Base-by-base conservation (phyloP, 2,329 filamentous ascomycete species). In the Monosporascus sp. region DNA sequence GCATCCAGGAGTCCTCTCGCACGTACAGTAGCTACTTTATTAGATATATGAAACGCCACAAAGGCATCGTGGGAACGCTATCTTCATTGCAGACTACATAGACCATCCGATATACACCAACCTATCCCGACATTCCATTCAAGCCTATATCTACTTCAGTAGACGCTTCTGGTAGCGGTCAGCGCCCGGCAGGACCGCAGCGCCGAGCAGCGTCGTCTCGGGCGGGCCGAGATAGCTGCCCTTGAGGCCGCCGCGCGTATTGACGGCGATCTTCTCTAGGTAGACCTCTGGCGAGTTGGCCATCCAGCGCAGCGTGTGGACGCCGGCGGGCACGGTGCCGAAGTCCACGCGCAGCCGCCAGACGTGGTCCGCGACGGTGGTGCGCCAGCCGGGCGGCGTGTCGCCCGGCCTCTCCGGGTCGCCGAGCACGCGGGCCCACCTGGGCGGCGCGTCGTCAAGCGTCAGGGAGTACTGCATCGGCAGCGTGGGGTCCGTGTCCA, bases 381-480 rank as follows among this genome's bases (percentile, higher is more conserved):
- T 60, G 6, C 70, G 65, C 79, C 79, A 83, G 6, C 72, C 72
- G 0, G 71, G 71, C 2, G 80, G 79, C 55, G 63, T 71, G 54
- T 70, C 75, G 53, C 69, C 65, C 2, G 68, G 70, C 7, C 70
- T 71, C 3, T 76, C 70, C 24, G 72, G 75, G 46, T 74, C 66
- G 3, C 72, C 67, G 1, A 75, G 62, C 9, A 72, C 59, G 5
- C 65, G 62, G 3, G 63, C 63, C 25, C 59, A 65, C 38, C 63
- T 60, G 1, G 59, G 62, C 27, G 72, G 61, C 3, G 68, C 74
- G 24, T 73, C 69, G 47, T 80, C 74, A 17, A 82, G 63, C 6
- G 74, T 71, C 3, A 80, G 65, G 5, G 79, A 75, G 56, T 79
- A 82, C 5, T 70, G 70, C 63, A 83, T 75, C 2, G 71, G 74